phyloP scores from a whole-genome alignment of 108 stramenopile species.

The Chaetoceros muelleri region DNA sequence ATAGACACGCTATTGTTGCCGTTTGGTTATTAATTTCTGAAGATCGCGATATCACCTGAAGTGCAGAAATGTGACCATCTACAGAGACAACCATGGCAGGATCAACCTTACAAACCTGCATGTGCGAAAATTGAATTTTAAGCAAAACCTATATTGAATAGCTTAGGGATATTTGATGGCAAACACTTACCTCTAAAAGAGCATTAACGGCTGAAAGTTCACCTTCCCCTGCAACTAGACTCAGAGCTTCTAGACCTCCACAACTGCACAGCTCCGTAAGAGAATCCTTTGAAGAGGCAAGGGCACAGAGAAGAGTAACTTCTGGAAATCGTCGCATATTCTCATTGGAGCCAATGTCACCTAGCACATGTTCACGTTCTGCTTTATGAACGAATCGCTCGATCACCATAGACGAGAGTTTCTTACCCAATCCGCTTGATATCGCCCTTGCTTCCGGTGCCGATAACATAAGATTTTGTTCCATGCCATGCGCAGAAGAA shows the following conservation, averaged over 20 bases:
- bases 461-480: constrained; percentile 21
- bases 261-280: constrained; percentile 38
- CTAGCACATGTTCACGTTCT: constrained; percentile 32
- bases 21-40: no score
- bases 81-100: no score
- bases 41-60: no score
- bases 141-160: not conserved
- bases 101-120: no score
- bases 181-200: constrained; percentile 27
- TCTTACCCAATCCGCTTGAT: constrained; percentile 46
- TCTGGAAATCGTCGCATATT: constrained; percentile 61
- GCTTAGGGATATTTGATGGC: not conserved
- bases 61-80: no score
- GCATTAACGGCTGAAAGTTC: constrained; percentile 46
- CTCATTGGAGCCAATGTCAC: constrained; percentile 38
- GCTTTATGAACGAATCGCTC: constrained; percentile 57
- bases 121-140: not conserved
- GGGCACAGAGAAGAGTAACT: constrained; percentile 58
- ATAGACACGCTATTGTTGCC: no score
- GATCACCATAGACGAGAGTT: constrained; percentile 63
- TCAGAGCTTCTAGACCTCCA: constrained; percentile 65
- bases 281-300: constrained; percentile 53
- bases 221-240: constrained; percentile 70
- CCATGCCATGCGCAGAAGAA: constrained; percentile 10
- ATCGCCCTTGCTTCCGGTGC: constrained; percentile 45